A percentile compares a stretch with the other conserved stretches of the same genome.
These are phyloP conservation scores for Closterium sp. DNA, from an alignment of 139 green algal species.

Conservation along the genomic window DNA sequence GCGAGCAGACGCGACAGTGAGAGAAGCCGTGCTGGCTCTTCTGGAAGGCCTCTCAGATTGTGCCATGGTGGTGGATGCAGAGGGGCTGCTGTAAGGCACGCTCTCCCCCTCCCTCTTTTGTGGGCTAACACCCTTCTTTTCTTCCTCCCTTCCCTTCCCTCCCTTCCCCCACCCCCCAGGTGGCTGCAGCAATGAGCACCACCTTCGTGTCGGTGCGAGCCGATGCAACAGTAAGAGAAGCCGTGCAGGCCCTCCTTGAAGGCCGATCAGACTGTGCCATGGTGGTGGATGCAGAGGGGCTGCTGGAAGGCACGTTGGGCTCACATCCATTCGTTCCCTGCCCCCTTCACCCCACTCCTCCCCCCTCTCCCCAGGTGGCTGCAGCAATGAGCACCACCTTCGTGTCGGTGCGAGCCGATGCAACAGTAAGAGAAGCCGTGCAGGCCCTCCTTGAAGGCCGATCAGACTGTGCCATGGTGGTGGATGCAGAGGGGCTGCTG, in stretches of 20 bases:
- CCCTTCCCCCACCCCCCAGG: not conserved
- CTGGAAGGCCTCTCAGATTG: not conserved
- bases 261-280: not conserved
- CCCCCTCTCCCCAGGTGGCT: not conserved
- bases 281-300: conserved; percentile 28
- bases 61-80: conserved; percentile 28
- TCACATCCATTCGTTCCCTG: too few species aligned
- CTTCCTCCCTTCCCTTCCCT: not conserved
- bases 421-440: conserved; percentile 17
- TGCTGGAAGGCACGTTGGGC: conserved; percentile 45
- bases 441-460: conserved; percentile 8
- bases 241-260: conserved; percentile 19
- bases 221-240: conserved; percentile 10
- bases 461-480: conserved; percentile 15
- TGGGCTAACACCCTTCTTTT: not conserved
- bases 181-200: conserved; percentile 7
- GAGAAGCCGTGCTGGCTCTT: conserved; percentile 23
- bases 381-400: conserved; percentile 10
- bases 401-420: not conserved
- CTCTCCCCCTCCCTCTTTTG: conserved; percentile 26
- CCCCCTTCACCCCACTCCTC: not conserved
- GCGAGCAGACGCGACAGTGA: conserved; percentile 11
- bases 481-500: conserved; percentile 35
- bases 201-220: conserved; percentile 5
- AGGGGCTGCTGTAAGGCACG: conserved; percentile 40